These are phyloP conservation scores for Arthrinium phaeospermum DNA, from an alignment of 2,329 filamentous ascomycete species.

Conservation along the genomic window DNA sequence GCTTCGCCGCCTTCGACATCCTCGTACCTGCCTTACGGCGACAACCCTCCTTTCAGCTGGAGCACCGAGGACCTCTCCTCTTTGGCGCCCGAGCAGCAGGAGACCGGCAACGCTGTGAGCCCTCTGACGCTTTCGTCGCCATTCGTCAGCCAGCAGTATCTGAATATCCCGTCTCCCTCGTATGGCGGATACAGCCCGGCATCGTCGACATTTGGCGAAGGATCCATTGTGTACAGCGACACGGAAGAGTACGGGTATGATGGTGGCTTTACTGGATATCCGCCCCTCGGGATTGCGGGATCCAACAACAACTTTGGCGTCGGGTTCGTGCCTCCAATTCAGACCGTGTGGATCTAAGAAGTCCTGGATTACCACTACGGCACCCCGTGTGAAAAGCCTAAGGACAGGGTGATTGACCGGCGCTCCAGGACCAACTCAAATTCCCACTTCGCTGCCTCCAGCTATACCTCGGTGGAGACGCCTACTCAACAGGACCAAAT, in stretches of 20 bases:
- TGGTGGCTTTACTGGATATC: constrained; percentile 50
- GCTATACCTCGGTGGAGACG: constrained; percentile 52
- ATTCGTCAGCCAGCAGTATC: constrained; percentile 61
- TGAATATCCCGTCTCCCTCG: constrained; percentile 67
- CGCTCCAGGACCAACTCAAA: constrained; percentile 53
- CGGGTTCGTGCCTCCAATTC: constrained; percentile 69
- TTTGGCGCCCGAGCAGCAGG: constrained; percentile 52
- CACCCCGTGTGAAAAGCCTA: constrained; percentile 43
- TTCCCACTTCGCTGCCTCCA: constrained; percentile 44
- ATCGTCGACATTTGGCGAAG: constrained; percentile 65
- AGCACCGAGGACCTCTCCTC: constrained; percentile 67
- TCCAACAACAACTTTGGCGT: constrained; percentile 53
- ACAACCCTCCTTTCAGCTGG: constrained; percentile 66
- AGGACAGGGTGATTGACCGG: constrained; percentile 59
- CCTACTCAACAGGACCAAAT: constrained; percentile 34
- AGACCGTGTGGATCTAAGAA: constrained; percentile 65
- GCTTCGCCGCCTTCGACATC: constrained; percentile 48
- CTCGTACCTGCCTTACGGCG: constrained; percentile 58
- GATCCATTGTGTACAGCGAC: constrained; percentile 68
- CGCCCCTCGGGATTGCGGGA: constrained; percentile 49
- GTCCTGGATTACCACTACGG: constrained; percentile 47
- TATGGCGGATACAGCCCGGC: constrained; percentile 67
- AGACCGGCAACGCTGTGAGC: constrained; percentile 55
- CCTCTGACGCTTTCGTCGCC: constrained; percentile 63
- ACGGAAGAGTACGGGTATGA: constrained; percentile 62